A percentile compares a stretch with the other conserved stretches of the same genome.
These are phyloP conservation scores for Fistulinella prunicolor DNA, from an alignment of 768 basidiomycete genomes.

Conservation along the genomic window DNA sequence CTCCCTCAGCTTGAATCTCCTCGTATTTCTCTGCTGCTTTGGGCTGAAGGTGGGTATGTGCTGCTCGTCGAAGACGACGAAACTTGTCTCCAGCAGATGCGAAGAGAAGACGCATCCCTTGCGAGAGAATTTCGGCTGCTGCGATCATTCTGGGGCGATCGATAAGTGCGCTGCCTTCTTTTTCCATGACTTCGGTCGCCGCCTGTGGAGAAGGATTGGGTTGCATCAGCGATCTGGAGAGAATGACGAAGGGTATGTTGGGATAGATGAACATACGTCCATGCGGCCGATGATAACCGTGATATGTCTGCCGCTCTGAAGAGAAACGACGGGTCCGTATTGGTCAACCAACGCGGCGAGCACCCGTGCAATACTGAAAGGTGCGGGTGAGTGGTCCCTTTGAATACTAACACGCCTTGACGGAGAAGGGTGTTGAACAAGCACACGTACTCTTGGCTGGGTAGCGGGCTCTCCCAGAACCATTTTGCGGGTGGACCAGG, in stretches of 20 bases:
- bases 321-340: slow-evolving; percentile 54
- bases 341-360: slow-evolving; percentile 52
- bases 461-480: slow-evolving; percentile 17
- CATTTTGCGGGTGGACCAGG: slow-evolving; percentile 16
- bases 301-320: slow-evolving; percentile 42
- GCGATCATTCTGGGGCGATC: slow-evolving; percentile 51
- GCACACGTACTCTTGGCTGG: slow-evolving; percentile 4
- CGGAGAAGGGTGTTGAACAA: background rate
- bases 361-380: background rate
- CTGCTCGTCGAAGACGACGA: slow-evolving; percentile 51
- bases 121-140: slow-evolving; percentile 51
- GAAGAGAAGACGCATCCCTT: slow-evolving; percentile 51
- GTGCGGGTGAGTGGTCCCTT: background rate
- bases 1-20: slow-evolving; percentile 39
- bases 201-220: slow-evolving; percentile 44
- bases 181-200: slow-evolving; percentile 59
- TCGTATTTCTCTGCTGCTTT: slow-evolving; percentile 44
- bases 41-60: slow-evolving; percentile 52
- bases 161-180: slow-evolving; percentile 46
- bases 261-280: slow-evolving; percentile 7
- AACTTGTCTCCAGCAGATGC: slow-evolving; percentile 50
- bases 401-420: too few species aligned
- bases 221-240: too few species aligned
- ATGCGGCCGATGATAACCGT: slow-evolving; percentile 15
- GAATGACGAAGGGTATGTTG: too few species aligned